Conservation (phyloP, 805 yeast species). For the Yarrowia deformans region DNA sequence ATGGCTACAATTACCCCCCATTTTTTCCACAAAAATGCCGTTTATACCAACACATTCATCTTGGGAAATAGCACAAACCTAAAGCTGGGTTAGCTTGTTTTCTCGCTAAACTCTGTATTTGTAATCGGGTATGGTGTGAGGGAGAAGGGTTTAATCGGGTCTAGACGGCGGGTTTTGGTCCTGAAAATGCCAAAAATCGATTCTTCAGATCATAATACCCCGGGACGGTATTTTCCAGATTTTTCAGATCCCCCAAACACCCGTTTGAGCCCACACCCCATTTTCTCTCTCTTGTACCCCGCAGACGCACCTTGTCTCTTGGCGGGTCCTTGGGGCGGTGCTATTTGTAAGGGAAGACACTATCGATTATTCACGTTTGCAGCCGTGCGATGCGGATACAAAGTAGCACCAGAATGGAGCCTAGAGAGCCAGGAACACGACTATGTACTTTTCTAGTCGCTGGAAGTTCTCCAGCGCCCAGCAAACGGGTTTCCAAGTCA, state of each 20-base stretch:
- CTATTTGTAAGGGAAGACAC: neutral
- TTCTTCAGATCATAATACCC: neutral
- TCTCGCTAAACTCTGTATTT: constrained; percentile 6
- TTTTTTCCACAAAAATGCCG: constrained; percentile 3
- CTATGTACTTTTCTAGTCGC: neutral
- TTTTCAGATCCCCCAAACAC: too few species aligned
- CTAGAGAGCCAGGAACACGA: neutral
- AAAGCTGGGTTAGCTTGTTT: constrained; percentile 3
- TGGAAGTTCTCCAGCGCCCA: neutral
- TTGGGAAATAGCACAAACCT: neutral
- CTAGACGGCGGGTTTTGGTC: neutral
- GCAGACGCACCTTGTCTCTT: constrained; percentile 22
- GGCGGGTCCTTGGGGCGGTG: constrained; percentile 34
- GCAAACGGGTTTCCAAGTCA: neutral
- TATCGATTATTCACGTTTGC: neutral
- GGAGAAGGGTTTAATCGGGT: neutral
- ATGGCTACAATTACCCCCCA: too few species aligned
- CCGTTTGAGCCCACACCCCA: too few species aligned
- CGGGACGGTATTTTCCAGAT: neutral
- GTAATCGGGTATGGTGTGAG: neutral
- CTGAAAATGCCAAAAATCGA: neutral
- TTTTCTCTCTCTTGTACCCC: neutral
- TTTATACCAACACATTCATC: constrained; percentile 5
- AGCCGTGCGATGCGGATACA: neutral
- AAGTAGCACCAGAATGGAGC: neutral